Base-by-base conservation (phyloP, 2,329 filamentous ascomycete genomes). In the Pyrenophora graminea region DNA sequence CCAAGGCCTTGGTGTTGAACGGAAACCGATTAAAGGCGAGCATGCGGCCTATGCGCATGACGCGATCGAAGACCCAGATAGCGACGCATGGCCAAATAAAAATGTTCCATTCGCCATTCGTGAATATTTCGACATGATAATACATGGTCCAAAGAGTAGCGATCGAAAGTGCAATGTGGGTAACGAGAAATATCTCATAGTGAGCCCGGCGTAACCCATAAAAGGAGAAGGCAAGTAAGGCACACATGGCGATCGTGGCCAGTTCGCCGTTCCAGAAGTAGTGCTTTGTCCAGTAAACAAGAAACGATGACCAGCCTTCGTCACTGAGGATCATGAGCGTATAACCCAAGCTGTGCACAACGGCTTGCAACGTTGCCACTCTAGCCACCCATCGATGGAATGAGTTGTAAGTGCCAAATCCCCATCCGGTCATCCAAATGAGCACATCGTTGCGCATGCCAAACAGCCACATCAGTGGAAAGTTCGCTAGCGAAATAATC, bases 301-400 rank as follows among this genome's bases (percentile, higher is more conserved):
- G 1, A 45, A 61, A 76, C 63, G 74, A 1, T 67, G 73, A 12
- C 76, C 78, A 63, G 71, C 76, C 76, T 23, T 31, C 41, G 40
- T 63, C 55, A 25, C 62, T 47, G 27, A 74, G 64, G 1, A 80
- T 72, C 19, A 81, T 68, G 1, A 80, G 53, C 0, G 82, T 79
- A 53, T 87, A 89, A 0, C 80, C 79, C 1, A 86, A 50, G 0
- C 85, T 86, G 61, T 90, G 87, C 0, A 85, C 67, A 1, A 88
- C 76, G 1, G 84, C 86, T 57, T 88, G 79, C 0, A 85, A 49
- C 0, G 85, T 85, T 5, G 84, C 79, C 2, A 87, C 76, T 15
- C 86, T 77, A 0, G 87, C 86, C 3, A 86, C 77, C 77, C 85
- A 85, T 0, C 86, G 82, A 67, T 89, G 87, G 45, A 88, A 88